Conservation (phyloP, 768 basidiomycete genomes). For the Lepiota subincarnata region DNA sequence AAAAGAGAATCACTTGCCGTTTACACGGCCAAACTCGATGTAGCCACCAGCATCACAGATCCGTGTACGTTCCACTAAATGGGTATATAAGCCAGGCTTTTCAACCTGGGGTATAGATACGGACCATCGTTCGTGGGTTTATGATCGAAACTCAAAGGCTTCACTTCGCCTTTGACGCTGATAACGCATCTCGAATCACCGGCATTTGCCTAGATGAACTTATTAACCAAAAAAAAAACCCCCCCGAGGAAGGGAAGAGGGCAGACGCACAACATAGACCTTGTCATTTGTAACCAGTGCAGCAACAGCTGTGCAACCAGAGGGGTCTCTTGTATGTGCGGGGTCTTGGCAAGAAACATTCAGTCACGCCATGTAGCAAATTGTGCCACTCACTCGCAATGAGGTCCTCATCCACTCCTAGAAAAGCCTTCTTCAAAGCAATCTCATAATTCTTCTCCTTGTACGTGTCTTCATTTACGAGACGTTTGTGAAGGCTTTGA, state of each 20-base stretch:
- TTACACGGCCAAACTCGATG: conserved; percentile 94
- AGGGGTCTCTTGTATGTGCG: conserved; percentile 83
- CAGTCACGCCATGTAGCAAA: conserved; percentile 15
- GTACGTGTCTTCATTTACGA: conserved; percentile 71
- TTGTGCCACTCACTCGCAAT: conserved; percentile 57
- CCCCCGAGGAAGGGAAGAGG: conserved; percentile 2
- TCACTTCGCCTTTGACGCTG: conserved; percentile 78
- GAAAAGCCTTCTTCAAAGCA: conserved; percentile 84
- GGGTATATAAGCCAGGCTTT: not conserved
- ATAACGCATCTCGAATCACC: conserved; percentile 95
- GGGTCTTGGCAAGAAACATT: conserved; percentile 53
- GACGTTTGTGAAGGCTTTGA: conserved; percentile 73
- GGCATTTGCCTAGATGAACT: conserved; percentile 77
- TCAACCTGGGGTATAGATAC: conserved; percentile 20
- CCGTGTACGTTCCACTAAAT: conserved; percentile 73
- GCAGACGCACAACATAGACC: conserved; percentile 68
- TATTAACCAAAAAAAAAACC: conserved; percentile 5
- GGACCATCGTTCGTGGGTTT: conserved; percentile 86
- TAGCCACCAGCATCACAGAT: conserved; percentile 92
- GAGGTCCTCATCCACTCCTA: conserved; percentile 94
- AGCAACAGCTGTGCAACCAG: conserved; percentile 94
- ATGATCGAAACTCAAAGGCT: conserved; percentile 90
- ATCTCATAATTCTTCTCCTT: conserved; percentile 62
- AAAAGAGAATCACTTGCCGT: conserved; percentile 51
- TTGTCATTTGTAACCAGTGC: conserved; percentile 79